Percentiles rank a stretch among this genome's conserved stretches.
Evolutionary conservation across 2,329 filamentous ascomycete genomes (phyloP).

Genomic region (Neoascochyta sp.): DNA sequence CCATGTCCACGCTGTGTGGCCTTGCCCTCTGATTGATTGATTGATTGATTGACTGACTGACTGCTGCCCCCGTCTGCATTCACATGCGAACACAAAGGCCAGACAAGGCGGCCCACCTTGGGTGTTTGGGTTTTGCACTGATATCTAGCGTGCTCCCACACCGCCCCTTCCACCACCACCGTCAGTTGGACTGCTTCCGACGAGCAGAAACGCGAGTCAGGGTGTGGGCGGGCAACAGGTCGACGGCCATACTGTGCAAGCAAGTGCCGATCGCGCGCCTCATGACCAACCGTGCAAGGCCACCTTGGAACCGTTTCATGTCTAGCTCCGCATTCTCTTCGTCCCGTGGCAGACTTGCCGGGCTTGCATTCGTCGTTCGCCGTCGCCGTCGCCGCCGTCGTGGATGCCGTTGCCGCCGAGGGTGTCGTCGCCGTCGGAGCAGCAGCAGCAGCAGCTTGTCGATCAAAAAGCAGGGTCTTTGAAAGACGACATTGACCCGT

Average conservation of each 20-base stretch:
- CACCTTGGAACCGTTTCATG: too few species aligned
- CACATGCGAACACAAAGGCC: slow-evolving; percentile 7
- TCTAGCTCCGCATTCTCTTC: neutral
- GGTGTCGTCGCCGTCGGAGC: too few species aligned
- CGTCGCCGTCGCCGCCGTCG: too few species aligned
- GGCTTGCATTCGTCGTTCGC: slow-evolving; percentile 5
- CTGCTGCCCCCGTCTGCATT: too few species aligned
- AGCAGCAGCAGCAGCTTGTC: too few species aligned
- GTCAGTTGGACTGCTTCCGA: slow-evolving; percentile 1
- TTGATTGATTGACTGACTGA: too few species aligned
- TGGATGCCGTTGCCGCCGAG: too few species aligned
- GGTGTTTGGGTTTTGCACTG: neutral
- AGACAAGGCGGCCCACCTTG: slow-evolving; percentile 6
- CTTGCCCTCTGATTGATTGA: slow-evolving; percentile 5
- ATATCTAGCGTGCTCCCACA: slow-evolving; percentile 6
- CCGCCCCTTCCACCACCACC: slow-evolving; percentile 3
- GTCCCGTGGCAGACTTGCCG: slow-evolving; percentile 2
- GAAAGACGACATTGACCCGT: too few species aligned
- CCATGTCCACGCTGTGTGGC: slow-evolving; percentile 1
- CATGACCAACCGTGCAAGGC: slow-evolving; percentile 1
- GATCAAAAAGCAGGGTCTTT: too few species aligned
- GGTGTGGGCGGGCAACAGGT: too few species aligned
- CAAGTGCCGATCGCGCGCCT: slow-evolving; percentile 1
- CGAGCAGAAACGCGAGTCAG: slow-evolving; percentile 4
- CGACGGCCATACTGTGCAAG: neutral